A percentile compares a stretch with the other conserved stretches of the same genome.
Evolutionary conservation across 164 flowering plant genomes (phyloP).

Genomic region (Vitis amurensis): DNA sequence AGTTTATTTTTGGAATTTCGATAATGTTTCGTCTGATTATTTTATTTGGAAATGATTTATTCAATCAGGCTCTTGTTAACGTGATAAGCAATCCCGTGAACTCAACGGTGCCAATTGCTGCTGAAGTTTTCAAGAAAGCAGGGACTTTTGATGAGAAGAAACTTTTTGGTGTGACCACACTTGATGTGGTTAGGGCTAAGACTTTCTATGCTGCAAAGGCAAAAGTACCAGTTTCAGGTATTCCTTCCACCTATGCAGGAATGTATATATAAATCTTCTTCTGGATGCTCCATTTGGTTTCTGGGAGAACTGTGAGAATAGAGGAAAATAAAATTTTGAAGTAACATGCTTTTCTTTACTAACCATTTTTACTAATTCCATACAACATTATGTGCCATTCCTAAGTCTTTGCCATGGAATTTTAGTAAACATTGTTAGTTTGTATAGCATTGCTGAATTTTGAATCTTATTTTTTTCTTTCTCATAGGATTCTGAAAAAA

Average conservation of each 20-base stretch:
- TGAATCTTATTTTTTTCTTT: no score
- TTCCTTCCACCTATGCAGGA: neutral
- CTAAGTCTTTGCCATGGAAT: no score
- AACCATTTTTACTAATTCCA: no score
- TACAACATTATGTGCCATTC: no score
- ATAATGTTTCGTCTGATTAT: neutral
- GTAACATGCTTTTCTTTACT: no score
- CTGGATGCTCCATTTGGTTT: neutral
- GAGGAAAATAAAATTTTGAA: no score
- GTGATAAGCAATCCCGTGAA: conserved; percentile 99
- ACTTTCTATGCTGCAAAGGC: conserved; percentile 96
- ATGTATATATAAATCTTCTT: no score
- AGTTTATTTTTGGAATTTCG: neutral
- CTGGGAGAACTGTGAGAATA: no score
- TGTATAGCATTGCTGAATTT: no score
- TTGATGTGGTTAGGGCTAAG: conserved; percentile 93
- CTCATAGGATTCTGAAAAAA: no score
- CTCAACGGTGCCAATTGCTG: conserved; percentile 96
- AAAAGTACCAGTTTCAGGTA: conserved; percentile 70
- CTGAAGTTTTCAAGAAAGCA: conserved; percentile 92
- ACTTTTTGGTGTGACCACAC: conserved; percentile 94
- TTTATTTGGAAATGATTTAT: conserved; percentile 5
- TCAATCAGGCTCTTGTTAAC: conserved; percentile 76
- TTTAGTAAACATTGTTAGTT: no score
- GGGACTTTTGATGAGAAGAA: conserved; percentile 81